Conservation (phyloP, 306 rosid genomes). For the Adenanthera pavonina region DNA sequence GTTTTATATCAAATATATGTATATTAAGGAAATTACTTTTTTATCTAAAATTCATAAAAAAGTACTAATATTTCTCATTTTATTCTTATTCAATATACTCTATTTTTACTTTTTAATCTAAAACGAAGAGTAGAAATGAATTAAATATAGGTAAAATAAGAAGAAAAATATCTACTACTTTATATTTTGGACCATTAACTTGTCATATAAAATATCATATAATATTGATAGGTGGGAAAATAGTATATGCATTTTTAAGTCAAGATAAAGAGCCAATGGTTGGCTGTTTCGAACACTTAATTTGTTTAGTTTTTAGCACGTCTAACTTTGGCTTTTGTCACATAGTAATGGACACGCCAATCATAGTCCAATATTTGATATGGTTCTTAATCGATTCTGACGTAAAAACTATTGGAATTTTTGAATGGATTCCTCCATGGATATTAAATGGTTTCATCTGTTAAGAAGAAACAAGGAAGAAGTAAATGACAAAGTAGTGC, state of each 20-base stretch:
- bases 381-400: not conserved
- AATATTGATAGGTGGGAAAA: too few relatives aligned
- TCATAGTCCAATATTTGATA: not conserved
- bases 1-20: too few relatives aligned
- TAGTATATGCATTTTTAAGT: not conserved
- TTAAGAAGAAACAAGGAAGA: not conserved
- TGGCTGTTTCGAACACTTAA: not conserved
- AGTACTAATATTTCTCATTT: too few relatives aligned
- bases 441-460: not conserved
- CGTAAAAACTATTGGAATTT: not conserved
- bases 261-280: not conserved
- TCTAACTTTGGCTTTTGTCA: not conserved
- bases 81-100: too few relatives aligned
- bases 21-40: too few relatives aligned
- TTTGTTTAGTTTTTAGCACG: not conserved
- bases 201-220: too few relatives aligned
- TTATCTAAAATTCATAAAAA: too few relatives aligned
- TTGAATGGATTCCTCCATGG: not conserved
- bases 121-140: too few relatives aligned
- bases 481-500: not conserved
- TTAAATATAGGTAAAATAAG: too few relatives aligned
- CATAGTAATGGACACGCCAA: not conserved
- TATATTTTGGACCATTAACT: too few relatives aligned
- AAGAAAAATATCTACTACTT: too few relatives aligned
- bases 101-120: too few relatives aligned